Percentiles rank a stretch among this genome's conserved stretches.
These are phyloP conservation scores for Cyclocybe aegerita DNA, from an alignment of 768 basidiomycete species.

Conservation along the genomic window DNA sequence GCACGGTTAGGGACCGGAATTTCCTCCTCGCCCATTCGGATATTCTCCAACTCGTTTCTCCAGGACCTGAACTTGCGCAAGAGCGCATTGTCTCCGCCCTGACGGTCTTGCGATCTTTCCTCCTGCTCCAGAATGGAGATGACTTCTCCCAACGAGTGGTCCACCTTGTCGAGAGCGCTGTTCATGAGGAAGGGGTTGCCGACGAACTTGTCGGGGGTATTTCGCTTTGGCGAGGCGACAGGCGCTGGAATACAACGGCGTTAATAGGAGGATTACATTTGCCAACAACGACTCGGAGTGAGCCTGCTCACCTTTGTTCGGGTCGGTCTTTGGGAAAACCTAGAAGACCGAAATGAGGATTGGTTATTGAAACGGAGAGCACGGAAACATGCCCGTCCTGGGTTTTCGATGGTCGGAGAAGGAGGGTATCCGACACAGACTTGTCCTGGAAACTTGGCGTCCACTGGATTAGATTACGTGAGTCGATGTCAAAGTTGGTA, in stretches of 20 bases:
- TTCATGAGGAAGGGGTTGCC: constrained; percentile 50
- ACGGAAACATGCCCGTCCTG: constrained; percentile 34
- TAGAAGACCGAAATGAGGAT: constrained; percentile 13
- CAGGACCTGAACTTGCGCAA: constrained; percentile 41
- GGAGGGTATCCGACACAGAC: constrained; percentile 35
- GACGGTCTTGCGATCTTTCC: constrained; percentile 32
- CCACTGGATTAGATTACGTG: constrained; percentile 14
- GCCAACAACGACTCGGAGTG: neutral
- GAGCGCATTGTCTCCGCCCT: constrained; percentile 30
- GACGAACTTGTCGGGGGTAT: constrained; percentile 26
- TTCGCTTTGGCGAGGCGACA: constrained; percentile 20
- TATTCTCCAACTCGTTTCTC: constrained; percentile 37
- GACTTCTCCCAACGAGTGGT: constrained; percentile 40
- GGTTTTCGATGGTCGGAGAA: constrained; percentile 45
- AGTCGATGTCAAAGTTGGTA: neutral
- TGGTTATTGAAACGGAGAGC: neutral
- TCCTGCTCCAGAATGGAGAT: constrained; percentile 46
- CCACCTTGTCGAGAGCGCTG: constrained; percentile 41
- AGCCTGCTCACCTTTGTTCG: constrained; percentile 28
- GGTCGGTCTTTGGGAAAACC: constrained; percentile 50
- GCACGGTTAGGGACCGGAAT: constrained; percentile 5
- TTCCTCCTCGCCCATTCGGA: constrained; percentile 24
- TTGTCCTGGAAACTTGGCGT: constrained; percentile 42
- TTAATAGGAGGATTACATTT: neutral
- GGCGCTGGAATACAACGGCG: constrained; percentile 16